Conservation (phyloP, 345 rosid species). For the Acer saccharum region DNA sequence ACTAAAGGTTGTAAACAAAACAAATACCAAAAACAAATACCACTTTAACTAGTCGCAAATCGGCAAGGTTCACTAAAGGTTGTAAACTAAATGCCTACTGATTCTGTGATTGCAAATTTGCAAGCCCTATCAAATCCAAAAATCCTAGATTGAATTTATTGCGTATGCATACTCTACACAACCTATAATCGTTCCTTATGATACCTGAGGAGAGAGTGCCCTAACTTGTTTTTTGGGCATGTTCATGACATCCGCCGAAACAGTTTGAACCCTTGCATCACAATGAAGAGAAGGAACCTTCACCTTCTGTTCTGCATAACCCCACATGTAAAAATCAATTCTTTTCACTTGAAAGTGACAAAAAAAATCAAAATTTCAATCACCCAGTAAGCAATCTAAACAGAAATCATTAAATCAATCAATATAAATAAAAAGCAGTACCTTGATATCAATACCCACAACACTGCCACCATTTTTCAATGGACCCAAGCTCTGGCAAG, state of each 20-base stretch:
- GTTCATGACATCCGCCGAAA: conserved; percentile 76
- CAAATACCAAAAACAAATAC: background rate
- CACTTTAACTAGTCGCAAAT: background rate
- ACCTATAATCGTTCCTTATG: background rate
- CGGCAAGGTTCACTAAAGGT: background rate
- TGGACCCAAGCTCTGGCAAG: conserved; percentile 92
- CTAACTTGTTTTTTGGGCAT: conserved; percentile 55
- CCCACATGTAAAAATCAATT: conserved; percentile 11
- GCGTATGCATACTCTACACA: background rate
- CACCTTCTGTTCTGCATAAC: conserved; percentile 85
- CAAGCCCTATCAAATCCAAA: background rate
- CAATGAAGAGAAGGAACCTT: conserved; percentile 83
- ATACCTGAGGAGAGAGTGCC: conserved; percentile 79
- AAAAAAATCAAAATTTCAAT: background rate
- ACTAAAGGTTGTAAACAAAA: too few species aligned
- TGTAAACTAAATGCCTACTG: background rate
- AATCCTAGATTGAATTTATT: background rate
- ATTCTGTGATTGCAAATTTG: background rate
- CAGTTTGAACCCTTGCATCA: conserved; percentile 79
- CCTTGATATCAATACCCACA: conserved; percentile 93
- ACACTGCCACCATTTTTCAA: conserved; percentile 76
- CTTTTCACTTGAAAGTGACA: background rate
- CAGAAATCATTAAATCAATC: background rate
- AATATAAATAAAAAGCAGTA: conserved; percentile 28
- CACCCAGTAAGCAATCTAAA: background rate